A percentile compares a stretch with the other conserved stretches of the same genome.
These are phyloP conservation scores for Dactylonectria macrodidyma DNA, from an alignment of 2,329 filamentous ascomycete genomes.

Conservation along the genomic window DNA sequence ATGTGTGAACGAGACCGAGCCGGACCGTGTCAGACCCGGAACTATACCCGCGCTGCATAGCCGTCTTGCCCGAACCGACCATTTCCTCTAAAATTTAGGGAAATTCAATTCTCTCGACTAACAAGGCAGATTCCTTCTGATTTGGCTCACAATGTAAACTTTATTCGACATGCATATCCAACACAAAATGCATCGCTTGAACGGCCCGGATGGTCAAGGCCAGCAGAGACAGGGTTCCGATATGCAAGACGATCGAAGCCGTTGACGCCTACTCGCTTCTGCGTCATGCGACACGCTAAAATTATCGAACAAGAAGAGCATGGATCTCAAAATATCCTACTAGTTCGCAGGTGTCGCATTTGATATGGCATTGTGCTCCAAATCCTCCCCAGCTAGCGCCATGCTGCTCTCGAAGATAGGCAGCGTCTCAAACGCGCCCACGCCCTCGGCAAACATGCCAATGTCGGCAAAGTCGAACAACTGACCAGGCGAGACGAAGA, in stretches of 20 bases:
- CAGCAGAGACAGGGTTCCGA: too few species aligned
- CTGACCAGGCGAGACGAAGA: background rate
- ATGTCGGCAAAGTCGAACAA: constrained; percentile 11
- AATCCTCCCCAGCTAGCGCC: background rate
- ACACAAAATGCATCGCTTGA: too few species aligned
- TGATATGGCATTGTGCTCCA: background rate
- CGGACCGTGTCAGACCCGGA: background rate
- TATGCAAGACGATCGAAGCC: too few species aligned
- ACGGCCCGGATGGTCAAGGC: too few species aligned
- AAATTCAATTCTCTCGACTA: background rate
- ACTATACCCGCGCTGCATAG: background rate
- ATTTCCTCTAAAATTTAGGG: background rate
- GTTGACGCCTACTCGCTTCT: background rate
- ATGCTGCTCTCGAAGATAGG: background rate
- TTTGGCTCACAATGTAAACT: too few species aligned
- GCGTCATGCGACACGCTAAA: background rate
- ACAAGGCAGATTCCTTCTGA: too few species aligned
- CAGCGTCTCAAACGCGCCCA: background rate
- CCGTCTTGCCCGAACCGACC: background rate
- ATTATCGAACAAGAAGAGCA: background rate
- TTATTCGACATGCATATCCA: too few species aligned
- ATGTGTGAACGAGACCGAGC: too few species aligned
- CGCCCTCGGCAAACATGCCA: constrained; percentile 2
- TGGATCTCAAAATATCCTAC: background rate
- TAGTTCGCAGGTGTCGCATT: background rate